phyloP scores from a whole-genome alignment of 129 eudicot species.

The Logfia minima region DNA sequence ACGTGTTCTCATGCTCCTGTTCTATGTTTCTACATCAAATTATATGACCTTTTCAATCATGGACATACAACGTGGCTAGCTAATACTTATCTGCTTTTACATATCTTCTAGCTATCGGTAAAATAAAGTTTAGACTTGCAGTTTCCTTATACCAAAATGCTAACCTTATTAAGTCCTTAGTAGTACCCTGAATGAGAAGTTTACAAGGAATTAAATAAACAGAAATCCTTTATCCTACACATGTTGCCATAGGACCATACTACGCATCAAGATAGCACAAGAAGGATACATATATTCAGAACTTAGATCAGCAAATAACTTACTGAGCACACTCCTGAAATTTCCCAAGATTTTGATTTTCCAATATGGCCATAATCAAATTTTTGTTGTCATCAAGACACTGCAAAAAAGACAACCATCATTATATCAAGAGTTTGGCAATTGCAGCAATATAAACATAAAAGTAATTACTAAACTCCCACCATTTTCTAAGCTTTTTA shows the following conservation, averaged over 20 bases:
- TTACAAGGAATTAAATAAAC: not conserved
- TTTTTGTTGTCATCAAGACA: conserved; percentile 85
- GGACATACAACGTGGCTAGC: not conserved
- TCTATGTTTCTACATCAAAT: not conserved
- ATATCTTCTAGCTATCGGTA: not conserved
- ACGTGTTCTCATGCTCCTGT: not conserved
- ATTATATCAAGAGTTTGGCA: not conserved
- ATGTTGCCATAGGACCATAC: not conserved
- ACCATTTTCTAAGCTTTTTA: conserved; percentile 1
- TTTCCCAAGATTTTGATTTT: conserved; percentile 79
- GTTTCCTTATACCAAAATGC: not conserved
- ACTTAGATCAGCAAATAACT: conserved; percentile 38
- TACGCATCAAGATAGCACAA: not conserved
- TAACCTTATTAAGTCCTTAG: not conserved
- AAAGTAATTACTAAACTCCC: not conserved
- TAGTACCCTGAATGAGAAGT: not conserved
- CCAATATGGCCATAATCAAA: conserved; percentile 85
- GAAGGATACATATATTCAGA: not conserved
- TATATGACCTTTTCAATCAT: not conserved
- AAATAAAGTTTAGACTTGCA: not conserved
- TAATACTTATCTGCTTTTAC: not conserved
- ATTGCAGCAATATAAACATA: not conserved
- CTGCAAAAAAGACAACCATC: conserved; percentile 49
- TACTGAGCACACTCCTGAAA: conserved; percentile 82
- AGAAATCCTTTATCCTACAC: not conserved